Conservation (phyloP, 345 rosid species). For the Citrus trifoliata region DNA sequence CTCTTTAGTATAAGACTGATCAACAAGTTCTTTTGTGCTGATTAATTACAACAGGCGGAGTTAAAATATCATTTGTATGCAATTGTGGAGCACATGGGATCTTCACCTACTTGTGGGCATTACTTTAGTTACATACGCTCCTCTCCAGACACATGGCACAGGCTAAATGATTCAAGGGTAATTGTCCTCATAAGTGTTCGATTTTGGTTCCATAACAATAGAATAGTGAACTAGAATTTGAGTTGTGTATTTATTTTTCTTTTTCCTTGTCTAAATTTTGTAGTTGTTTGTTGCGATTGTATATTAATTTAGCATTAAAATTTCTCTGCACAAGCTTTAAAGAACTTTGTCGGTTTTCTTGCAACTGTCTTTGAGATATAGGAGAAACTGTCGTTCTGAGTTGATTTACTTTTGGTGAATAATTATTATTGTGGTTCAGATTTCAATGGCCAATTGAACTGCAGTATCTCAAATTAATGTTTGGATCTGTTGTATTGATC, state of each 20-base stretch:
- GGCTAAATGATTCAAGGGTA: conserved; percentile 66
- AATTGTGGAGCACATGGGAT: conserved; percentile 72
- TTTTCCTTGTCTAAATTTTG: background rate
- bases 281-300: background rate
- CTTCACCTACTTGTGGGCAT: conserved; percentile 59
- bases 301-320: background rate
- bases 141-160: conserved; percentile 68
- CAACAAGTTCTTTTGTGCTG: background rate
- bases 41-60: conserved; percentile 29
- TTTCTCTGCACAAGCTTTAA: background rate
- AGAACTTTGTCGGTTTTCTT: background rate
- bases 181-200: conserved; percentile 5
- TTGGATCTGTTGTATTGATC: background rate
- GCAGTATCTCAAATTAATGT: background rate
- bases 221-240: background rate
- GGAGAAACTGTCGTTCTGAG: background rate
- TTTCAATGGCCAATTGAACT: background rate
- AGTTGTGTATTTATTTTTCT: background rate
- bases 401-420: background rate
- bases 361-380: background rate
- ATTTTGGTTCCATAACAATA: background rate
- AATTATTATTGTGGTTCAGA: background rate
- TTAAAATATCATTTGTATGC: conserved; percentile 70
- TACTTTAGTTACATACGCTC: conserved; percentile 67
- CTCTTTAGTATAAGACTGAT: background rate